These are phyloP conservation scores for Dryas alaskensis DNA, from an alignment of 306 rosid genomes.

Conservation along the genomic window DNA sequence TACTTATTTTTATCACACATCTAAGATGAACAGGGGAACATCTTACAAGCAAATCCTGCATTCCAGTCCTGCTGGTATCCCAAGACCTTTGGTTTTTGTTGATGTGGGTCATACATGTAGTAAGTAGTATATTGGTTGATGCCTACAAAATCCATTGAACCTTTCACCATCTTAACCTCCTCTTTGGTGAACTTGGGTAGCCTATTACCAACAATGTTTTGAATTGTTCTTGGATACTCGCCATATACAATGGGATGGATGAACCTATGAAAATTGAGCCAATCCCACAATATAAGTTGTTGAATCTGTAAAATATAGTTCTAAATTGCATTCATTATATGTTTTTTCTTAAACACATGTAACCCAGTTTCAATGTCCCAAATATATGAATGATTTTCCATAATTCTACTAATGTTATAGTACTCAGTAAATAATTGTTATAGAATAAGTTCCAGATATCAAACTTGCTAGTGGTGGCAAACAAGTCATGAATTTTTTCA, in stretches of 20 bases:
- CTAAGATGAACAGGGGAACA: not conserved
- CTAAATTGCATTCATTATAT: not conserved
- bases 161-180: conserved; percentile 78
- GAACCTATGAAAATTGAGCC: conserved; percentile 51
- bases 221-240: conserved; percentile 83
- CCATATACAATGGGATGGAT: conserved; percentile 87
- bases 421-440: no score
- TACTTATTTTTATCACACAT: not conserved
- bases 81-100: conserved; percentile 45
- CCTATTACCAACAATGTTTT: conserved; percentile 68
- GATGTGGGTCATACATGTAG: conserved; percentile 59
- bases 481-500: no score
- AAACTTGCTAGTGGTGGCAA: no score
- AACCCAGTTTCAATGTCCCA: no score
- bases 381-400: no score
- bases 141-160: conserved; percentile 75
- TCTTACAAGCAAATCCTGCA: conserved; percentile 80
- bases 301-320: not conserved
- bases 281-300: not conserved
- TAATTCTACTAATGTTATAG: no score
- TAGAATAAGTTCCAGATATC: no score
- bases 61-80: conserved; percentile 89
- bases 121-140: conserved; percentile 81
- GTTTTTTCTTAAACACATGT: no score
- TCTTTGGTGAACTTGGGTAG: conserved; percentile 80